These are phyloP conservation scores for Phytophthora pinifolia DNA, from an alignment of 352 stramenopile genomes.

Conservation along the genomic window DNA sequence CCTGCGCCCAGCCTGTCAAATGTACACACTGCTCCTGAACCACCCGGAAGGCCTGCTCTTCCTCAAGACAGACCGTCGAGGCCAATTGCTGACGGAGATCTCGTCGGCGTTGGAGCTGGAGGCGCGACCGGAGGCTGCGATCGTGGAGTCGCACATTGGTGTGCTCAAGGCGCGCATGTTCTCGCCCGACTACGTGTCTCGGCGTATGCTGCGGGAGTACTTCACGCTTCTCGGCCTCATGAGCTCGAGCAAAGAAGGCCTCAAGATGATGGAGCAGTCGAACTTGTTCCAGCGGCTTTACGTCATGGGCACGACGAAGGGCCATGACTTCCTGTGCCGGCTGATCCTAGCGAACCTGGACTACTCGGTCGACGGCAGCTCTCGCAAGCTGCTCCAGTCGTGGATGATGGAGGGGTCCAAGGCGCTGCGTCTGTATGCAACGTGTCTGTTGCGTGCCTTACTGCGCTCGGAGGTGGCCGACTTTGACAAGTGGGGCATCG, in stretches of 20 bases:
- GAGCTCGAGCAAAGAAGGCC: constrained; percentile 87
- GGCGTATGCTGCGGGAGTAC: constrained; percentile 89
- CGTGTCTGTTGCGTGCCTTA: constrained; percentile 78
- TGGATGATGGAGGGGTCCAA: constrained; percentile 90
- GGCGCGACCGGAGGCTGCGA: constrained; percentile 80
- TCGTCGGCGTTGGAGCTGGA: constrained; percentile 83
- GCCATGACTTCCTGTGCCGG: constrained; percentile 87
- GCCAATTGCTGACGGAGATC: constrained; percentile 85
- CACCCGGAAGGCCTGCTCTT: constrained; percentile 86
- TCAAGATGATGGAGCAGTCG: constrained; percentile 91
- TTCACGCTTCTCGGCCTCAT: constrained; percentile 88
- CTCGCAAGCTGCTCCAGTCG: constrained; percentile 82
- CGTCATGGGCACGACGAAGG: constrained; percentile 86
- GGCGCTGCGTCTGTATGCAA: constrained; percentile 81
- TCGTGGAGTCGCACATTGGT: constrained; percentile 88
- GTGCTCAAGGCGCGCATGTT: constrained; percentile 89
- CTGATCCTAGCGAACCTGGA: constrained; percentile 88
- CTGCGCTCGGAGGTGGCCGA: constrained; percentile 84
- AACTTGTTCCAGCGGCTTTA: constrained; percentile 89
- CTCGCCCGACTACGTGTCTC: constrained; percentile 82
- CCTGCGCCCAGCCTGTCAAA: constrained; percentile 84
- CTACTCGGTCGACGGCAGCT: constrained; percentile 87
- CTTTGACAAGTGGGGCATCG: constrained; percentile 89
- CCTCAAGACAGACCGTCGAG: constrained; percentile 84
- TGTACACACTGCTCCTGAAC: constrained; percentile 89